A percentile compares a stretch with the other conserved stretches of the same genome.
phyloP scores from a whole-genome alignment of 2,329 filamentous ascomycete genomes.

The Fusarium pseudograminearum region DNA sequence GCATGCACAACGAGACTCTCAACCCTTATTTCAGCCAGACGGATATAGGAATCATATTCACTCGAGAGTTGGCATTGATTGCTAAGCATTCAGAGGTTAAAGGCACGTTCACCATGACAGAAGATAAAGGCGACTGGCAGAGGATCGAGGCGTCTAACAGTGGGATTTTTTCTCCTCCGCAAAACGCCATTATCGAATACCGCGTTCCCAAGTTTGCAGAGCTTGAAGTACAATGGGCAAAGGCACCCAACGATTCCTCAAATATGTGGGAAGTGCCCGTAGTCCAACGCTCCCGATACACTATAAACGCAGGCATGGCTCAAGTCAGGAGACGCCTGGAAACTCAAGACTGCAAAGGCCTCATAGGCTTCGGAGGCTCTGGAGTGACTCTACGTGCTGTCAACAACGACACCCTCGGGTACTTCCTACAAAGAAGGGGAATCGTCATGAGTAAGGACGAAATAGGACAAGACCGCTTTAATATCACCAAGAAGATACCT shows the following conservation, averaged over 20 bases:
- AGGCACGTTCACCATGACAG: conserved; percentile 1
- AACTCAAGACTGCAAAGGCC: neutral
- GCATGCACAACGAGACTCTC: neutral
- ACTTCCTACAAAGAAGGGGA: neutral
- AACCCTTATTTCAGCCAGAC: neutral
- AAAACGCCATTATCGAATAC: conserved; percentile 1
- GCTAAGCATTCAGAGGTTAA: neutral
- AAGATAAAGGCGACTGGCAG: conserved; percentile 6
- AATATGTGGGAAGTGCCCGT: conserved; percentile 1
- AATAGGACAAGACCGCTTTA: neutral
- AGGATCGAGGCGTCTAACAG: conserved; percentile 8
- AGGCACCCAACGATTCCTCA: neutral
- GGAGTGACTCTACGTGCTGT: neutral
- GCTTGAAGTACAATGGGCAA: conserved; percentile 9
- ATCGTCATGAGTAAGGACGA: rapidly evolving
- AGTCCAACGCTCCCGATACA: conserved; percentile 1
- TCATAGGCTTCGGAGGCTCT: neutral
- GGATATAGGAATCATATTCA: neutral
- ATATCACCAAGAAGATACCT: neutral
- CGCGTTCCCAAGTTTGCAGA: neutral
- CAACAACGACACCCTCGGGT: neutral
- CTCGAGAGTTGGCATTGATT: conserved; percentile 2
- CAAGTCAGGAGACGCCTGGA: neutral
- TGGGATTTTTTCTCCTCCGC: neutral
- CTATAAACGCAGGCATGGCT: neutral